phyloP scores from a whole-genome alignment of 1,284 basidiomycete genomes.

The Sporisorium graminicola region DNA sequence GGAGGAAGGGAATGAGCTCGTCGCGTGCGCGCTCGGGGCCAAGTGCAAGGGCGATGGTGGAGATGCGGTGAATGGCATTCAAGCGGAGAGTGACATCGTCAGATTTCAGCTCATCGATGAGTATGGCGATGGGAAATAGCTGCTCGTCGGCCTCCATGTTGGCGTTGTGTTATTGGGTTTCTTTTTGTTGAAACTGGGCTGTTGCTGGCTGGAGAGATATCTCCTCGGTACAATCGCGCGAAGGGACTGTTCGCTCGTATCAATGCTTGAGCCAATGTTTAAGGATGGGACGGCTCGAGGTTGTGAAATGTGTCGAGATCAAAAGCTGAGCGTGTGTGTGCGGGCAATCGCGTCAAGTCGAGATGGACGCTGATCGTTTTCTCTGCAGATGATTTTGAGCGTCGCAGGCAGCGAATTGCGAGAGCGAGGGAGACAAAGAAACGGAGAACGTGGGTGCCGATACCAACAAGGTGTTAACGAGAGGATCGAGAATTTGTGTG shows the following conservation, averaged over 20 bases:
- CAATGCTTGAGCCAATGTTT: neutral
- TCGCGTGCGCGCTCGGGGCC: conserved; percentile 95
- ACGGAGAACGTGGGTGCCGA: neutral
- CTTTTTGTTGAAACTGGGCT: neutral
- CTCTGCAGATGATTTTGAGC: neutral
- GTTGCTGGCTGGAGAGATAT: neutral
- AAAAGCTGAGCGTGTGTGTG: neutral
- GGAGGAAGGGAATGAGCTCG: conserved; percentile 95
- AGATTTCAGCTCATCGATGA: conserved; percentile 90
- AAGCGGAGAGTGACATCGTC: conserved; percentile 89
- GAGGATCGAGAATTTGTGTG: neutral
- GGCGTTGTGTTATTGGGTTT: conserved; percentile 3
- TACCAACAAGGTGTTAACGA: neutral
- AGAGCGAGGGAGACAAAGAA: neutral
- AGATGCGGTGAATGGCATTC: conserved; percentile 97
- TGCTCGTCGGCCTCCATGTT: conserved; percentile 68
- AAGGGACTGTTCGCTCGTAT: neutral
- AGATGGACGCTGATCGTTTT: neutral
- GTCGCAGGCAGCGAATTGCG: neutral
- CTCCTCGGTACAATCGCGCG: neutral
- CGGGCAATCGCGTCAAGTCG: neutral
- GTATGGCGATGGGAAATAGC: conserved; percentile 73
- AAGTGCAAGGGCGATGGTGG: conserved; percentile 96
- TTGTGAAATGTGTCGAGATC: neutral
- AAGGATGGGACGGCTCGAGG: neutral